Base-by-base conservation (phyloP, 345 rosid genomes). In the Syzygium aromaticum region DNA sequence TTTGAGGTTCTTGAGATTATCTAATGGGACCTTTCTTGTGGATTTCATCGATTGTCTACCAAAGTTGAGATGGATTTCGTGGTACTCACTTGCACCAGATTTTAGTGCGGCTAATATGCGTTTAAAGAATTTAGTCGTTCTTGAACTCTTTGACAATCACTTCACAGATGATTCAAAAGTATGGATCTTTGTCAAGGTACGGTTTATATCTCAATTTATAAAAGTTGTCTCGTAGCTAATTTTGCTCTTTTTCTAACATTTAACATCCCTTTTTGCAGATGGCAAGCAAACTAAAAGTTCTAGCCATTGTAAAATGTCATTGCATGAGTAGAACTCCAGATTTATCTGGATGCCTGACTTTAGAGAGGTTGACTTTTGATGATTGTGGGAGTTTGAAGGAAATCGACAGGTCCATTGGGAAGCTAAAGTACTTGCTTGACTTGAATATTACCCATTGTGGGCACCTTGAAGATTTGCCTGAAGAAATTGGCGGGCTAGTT, bases 401-500 rank as follows among this genome's bases (percentile, higher is more conserved):
- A 19, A 49, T 85, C 10, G 54, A 85, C 7, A 3, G 11, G 3
- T 57, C 51, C 3, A 85, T 85, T 30, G 8, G 0, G 11, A 7
- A 1, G 10, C 78, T 85, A 15, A 27, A 0, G 0, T 59, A 7
- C n/a, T 49, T 85, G 53, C 17, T 54, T 25, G 38, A 38, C 77
- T 33, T 54, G 21, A 19, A 2, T 19, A 54, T 54, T 0, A 54
- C 8, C 23, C 0, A 0, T 1, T 56, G 61, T 8, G 0, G 0
- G 5, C 12, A 0, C 0, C 0, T 54, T 3, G 0, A 22, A 22
- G 0, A 0, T 0, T 3, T 54, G 43, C 63, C 86, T 16, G 2
- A 84, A 5, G 8, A 19, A 0, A 28, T 84, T 28, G 46, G 8
- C 28, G 0, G 3, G 2, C 10, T 84, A 38, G 14, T 0, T 61